phyloP scores from a whole-genome alignment of 148 eudicot species.

The Silene conica region DNA sequence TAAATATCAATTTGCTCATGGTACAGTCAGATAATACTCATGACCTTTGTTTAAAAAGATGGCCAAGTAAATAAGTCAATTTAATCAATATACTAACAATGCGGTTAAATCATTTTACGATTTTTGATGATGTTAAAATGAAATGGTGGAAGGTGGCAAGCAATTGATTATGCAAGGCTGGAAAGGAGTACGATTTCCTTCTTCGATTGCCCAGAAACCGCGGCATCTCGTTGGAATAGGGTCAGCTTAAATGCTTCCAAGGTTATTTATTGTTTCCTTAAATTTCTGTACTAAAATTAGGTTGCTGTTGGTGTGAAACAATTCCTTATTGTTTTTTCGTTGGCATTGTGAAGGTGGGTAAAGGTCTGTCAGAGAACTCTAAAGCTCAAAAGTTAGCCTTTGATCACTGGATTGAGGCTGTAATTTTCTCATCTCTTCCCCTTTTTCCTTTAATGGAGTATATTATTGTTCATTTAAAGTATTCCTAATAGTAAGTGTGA shows the following conservation, averaged over 20 bases:
- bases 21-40: no score
- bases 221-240: conserved; percentile 73
- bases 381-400: conserved; percentile 89
- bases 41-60: no score
- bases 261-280: conserved; percentile 26
- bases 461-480: not conserved
- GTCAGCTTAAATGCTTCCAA: conserved; percentile 69
- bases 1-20: no score
- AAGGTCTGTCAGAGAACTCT: conserved; percentile 71
- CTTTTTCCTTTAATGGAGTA: not conserved
- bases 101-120: not conserved
- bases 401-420: conserved; percentile 98
- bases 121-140: not conserved
- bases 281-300: not conserved
- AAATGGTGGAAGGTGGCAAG: conserved; percentile 76
- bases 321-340: not conserved
- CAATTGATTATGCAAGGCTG: conserved; percentile 65
- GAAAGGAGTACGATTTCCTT: conserved; percentile 81
- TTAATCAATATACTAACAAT: no score
- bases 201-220: conserved; percentile 67
- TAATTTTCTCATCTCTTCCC: conserved; percentile 27
- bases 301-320: not conserved
- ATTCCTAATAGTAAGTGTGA: no score
- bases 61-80: no score
- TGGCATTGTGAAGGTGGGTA: conserved; percentile 58